Conservation (phyloP, 2,329 filamentous ascomycete species). For the Sporothrix sp. region DNA sequence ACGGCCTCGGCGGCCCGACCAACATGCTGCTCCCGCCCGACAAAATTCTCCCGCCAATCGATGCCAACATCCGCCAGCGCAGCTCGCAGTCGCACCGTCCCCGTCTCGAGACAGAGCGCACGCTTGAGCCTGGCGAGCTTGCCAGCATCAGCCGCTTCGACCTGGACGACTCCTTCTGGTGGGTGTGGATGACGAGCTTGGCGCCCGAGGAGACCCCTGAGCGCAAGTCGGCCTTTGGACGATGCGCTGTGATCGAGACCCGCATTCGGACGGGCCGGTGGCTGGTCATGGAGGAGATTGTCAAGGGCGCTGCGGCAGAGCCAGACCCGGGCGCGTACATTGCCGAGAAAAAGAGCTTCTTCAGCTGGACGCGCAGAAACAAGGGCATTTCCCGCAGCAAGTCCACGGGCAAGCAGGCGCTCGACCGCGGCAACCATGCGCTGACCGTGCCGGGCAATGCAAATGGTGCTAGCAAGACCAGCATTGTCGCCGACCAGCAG, state of each 20-base stretch:
- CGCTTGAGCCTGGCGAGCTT: conserved; percentile 82
- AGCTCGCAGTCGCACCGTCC: conserved; percentile 80
- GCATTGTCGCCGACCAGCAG: conserved; percentile 82
- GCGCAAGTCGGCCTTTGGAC: conserved; percentile 86
- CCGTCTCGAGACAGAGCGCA: conserved; percentile 55
- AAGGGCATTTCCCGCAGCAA: conserved; percentile 56
- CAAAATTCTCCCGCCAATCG: conserved; percentile 80
- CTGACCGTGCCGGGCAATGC: conserved; percentile 31
- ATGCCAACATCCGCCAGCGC: conserved; percentile 58
- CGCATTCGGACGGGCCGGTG: conserved; percentile 71
- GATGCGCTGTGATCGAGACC: conserved; percentile 88
- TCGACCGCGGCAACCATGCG: conserved; percentile 36
- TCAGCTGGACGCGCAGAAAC: conserved; percentile 70
- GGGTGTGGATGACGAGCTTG: conserved; percentile 98
- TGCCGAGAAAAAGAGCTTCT: conserved; percentile 90
- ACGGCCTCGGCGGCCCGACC: conserved; percentile 49
- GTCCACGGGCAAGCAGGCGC: conserved; percentile 54
- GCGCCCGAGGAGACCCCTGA: conserved; percentile 78
- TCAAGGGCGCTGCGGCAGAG: conserved; percentile 82
- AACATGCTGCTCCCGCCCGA: conserved; percentile 81
- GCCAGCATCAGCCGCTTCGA: conserved; percentile 82
- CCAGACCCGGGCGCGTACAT: conserved; percentile 81
- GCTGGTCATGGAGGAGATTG: conserved; percentile 93
- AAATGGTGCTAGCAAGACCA: conserved; percentile 60
- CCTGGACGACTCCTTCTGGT: conserved; percentile 96